Evolutionary conservation across 2,329 filamentous ascomycete genomes (phyloP).

Genomic region (Xenosphaeropsis pyriputrescens): DNA sequence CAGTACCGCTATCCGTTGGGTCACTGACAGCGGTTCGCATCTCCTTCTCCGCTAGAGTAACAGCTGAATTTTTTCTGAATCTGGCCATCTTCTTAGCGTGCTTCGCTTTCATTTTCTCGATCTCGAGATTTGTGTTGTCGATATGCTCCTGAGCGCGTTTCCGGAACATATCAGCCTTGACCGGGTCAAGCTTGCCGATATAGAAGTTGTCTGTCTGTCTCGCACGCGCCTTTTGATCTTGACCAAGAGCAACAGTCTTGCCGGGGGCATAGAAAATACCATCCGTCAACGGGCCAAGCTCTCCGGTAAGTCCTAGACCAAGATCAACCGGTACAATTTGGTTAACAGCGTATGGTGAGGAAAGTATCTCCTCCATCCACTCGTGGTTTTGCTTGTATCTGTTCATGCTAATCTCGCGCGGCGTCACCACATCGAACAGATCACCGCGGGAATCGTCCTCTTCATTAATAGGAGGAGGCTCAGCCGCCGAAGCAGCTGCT

Average conservation of each 20-base stretch:
- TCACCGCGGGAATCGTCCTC: conserved; percentile 82
- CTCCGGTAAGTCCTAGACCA: conserved; percentile 71
- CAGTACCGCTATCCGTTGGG: conserved; percentile 35
- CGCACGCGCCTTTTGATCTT: conserved; percentile 8
- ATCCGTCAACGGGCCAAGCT: conserved; percentile 66
- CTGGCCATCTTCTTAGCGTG: conserved; percentile 65
- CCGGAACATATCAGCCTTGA: conserved; percentile 73
- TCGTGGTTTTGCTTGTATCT: conserved; percentile 92
- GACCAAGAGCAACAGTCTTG: conserved; percentile 28
- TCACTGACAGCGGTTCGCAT: conserved; percentile 51
- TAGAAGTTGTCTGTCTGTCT: conserved; percentile 36
- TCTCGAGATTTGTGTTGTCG: conserved; percentile 61
- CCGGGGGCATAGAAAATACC: conserved; percentile 64
- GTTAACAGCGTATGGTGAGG: conserved; percentile 72
- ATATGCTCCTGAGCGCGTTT: conserved; percentile 62
- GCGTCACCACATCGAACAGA: conserved; percentile 77
- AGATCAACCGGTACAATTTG: conserved; percentile 82
- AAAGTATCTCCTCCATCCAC: conserved; percentile 97
- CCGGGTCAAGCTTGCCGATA: conserved; percentile 52
- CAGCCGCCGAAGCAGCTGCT: conserved; percentile 19
- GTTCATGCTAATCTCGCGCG: conserved; percentile 73
- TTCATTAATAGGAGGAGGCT: conserved; percentile 53
- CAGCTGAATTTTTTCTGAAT: conserved; percentile 53
- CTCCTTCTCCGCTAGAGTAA: conserved; percentile 63
- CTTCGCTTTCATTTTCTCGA: conserved; percentile 68